These are phyloP conservation scores for Poronia punctata DNA, from an alignment of 495 filamentous ascomycete species.

Conservation along the genomic window DNA sequence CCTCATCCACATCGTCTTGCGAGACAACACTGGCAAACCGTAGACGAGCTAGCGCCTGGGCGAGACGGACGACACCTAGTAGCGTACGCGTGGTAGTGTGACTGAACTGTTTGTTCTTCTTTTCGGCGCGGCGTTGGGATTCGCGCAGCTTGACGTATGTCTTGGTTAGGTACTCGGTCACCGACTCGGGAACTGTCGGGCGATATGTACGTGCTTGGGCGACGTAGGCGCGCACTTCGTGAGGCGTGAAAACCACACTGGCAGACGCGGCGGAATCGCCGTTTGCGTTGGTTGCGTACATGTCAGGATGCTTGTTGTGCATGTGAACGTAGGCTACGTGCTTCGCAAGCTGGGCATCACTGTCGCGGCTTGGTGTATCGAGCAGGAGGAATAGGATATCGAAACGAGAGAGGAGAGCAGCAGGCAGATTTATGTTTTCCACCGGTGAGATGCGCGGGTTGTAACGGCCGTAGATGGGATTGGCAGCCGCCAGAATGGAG, in stretches of 20 bases:
- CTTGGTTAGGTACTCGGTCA: slow-evolving; percentile 93
- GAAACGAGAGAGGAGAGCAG: slow-evolving; percentile 91
- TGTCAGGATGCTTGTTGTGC: slow-evolving; percentile 89
- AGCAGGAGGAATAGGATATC: slow-evolving; percentile 95
- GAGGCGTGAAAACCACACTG: slow-evolving; percentile 68
- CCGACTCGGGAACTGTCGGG: slow-evolving; percentile 70
- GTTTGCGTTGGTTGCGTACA: slow-evolving; percentile 36
- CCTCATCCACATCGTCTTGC: slow-evolving; percentile 92
- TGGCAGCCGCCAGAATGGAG: slow-evolving; percentile 94
- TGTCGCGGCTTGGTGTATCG: slow-evolving; percentile 80
- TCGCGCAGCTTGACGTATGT: slow-evolving; percentile 91
- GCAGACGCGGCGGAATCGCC: slow-evolving; percentile 16
- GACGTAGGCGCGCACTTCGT: slow-evolving; percentile 92
- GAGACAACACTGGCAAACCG: slow-evolving; percentile 78
- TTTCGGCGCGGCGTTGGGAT: slow-evolving; percentile 82
- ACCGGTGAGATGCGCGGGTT: slow-evolving; percentile 94
- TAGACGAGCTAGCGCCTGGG: slow-evolving; percentile 90
- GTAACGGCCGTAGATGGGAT: slow-evolving; percentile 95
- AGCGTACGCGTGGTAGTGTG: slow-evolving; percentile 91
- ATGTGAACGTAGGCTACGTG: slow-evolving; percentile 98
- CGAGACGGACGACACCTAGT: slow-evolving; percentile 83
- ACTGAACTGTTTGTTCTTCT: slow-evolving; percentile 78
- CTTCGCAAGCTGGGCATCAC: slow-evolving; percentile 85
- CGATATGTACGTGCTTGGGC: slow-evolving; percentile 85
- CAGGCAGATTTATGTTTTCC: slow-evolving; percentile 97